Conservation (phyloP, 2,329 filamentous ascomycete genomes). For the Cadophora sp. region DNA sequence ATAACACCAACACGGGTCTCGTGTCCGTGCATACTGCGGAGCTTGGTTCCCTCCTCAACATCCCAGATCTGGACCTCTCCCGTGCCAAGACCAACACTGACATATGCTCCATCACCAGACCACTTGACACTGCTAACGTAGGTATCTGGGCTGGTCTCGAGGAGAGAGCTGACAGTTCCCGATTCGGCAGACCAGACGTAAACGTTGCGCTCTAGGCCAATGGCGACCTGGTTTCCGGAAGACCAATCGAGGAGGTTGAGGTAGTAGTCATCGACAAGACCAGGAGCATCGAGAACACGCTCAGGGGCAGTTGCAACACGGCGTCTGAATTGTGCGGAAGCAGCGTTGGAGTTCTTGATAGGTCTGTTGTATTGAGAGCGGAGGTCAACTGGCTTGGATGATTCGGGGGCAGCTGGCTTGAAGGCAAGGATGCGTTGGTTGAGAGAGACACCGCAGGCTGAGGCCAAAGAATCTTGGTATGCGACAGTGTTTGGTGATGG, state of each 20-base stretch:
- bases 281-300: conserved; percentile 93
- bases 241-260: conserved; percentile 99
- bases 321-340: conserved; percentile 85
- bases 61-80: conserved; percentile 99
- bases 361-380: conserved; percentile 98
- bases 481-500: conserved; percentile 87
- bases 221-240: conserved; percentile 95
- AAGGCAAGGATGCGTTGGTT: conserved; percentile 97
- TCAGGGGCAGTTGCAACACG: conserved; percentile 95
- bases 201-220: conserved; percentile 94
- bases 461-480: conserved; percentile 90
- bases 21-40: conserved; percentile 98
- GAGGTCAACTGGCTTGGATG: conserved; percentile 96
- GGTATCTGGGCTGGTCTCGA: conserved; percentile 88
- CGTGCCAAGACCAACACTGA: conserved; percentile 91
- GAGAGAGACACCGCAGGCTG: conserved; percentile 89
- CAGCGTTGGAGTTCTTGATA: conserved; percentile 76
- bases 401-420: conserved; percentile 98
- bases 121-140: conserved; percentile 99
- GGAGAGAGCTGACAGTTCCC: conserved; percentile 84
- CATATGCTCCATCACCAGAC: conserved; percentile 96
- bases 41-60: conserved; percentile 91
- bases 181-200: conserved; percentile 99
- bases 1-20: conserved; percentile 96
- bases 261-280: conserved; percentile 98